phyloP scores from a whole-genome alignment of 345 rosid species.

The Citrus hindsii region DNA sequence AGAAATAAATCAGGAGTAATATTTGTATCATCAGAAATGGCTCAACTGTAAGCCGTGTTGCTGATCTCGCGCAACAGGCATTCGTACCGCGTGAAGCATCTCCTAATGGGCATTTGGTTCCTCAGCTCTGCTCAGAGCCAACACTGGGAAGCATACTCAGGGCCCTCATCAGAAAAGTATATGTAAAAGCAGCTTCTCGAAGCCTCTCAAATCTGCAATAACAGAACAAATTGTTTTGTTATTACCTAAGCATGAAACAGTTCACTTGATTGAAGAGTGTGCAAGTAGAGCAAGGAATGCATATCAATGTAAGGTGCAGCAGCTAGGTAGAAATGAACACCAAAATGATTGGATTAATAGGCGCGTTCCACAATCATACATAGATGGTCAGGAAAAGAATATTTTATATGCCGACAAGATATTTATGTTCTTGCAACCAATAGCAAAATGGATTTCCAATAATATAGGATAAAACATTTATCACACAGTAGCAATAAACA shows the following conservation, averaged over 20 bases:
- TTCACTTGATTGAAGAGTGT: neutral
- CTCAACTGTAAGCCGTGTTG: no score
- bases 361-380: neutral
- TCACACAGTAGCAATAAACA: neutral
- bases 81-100: neutral
- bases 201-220: constrained; percentile 90
- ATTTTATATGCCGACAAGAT: neutral
- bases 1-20: neutral
- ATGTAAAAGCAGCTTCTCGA: constrained; percentile 69
- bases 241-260: neutral
- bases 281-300: neutral
- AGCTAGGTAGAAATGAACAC: neutral
- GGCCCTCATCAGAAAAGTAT: constrained; percentile 69
- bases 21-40: neutral
- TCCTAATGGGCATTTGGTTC: neutral
- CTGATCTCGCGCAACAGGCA: neutral
- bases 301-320: neutral
- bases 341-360: neutral
- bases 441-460: neutral
- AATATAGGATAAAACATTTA: neutral
- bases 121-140: constrained; percentile 12
- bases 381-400: neutral
- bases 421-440: neutral
- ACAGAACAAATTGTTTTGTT: neutral
- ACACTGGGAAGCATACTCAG: constrained; percentile 61